Base-by-base conservation (phyloP, 2,329 filamentous ascomycete genomes). In the Hypoxylon rubiginosum region DNA sequence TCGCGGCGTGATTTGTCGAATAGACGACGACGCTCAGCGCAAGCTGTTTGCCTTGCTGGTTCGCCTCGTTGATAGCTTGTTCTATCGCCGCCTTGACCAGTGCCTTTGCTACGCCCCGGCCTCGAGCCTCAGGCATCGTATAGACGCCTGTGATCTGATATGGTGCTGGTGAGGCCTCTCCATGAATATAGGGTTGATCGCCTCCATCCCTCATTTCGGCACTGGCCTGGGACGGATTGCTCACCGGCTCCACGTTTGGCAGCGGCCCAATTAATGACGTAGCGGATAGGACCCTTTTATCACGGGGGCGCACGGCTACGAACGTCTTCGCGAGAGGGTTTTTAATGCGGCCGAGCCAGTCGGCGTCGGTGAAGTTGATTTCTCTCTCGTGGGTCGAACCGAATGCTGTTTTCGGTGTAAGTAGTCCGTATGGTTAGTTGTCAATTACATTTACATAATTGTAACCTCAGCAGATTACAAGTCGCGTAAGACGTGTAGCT, bases 91-190 rank as follows among this genome's bases (percentile, higher is more conserved):
- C 70, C 32, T 72, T 70, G 51, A 79, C 73, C 26, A 82, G 68
- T 1, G 70, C 69, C 59, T 74, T 75, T 9, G 75, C 79, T 32
- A 80, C 68, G 9, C 80, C 79, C 52, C 73, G 73, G 0, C 79
- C 75, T 13, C 79, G 78, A 58, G 74, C 75, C 52, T 77, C 72
- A 39, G 78, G 78, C n/a, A 72, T 62, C 8, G 78, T 81, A 62
- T 79, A 82, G 64, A 81, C 77, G 19, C 75, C 79, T 53, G 78
- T 75, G 43, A 82, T 72, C 36, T 77, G 74, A 61, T 73, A 81
- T 59, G 75, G 73, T 8, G 74, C 19, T 24, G 69, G 55, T 59
- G 67, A 68, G 64, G 65, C 56, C 57, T 68, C 62, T 56, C 45
- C 48, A 46, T 53, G 58, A 56, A 30, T 52, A 6, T 48, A 46